phyloP scores from a whole-genome alignment of 1,284 basidiomycete genomes.

The Tranzscheliella williamsii region DNA sequence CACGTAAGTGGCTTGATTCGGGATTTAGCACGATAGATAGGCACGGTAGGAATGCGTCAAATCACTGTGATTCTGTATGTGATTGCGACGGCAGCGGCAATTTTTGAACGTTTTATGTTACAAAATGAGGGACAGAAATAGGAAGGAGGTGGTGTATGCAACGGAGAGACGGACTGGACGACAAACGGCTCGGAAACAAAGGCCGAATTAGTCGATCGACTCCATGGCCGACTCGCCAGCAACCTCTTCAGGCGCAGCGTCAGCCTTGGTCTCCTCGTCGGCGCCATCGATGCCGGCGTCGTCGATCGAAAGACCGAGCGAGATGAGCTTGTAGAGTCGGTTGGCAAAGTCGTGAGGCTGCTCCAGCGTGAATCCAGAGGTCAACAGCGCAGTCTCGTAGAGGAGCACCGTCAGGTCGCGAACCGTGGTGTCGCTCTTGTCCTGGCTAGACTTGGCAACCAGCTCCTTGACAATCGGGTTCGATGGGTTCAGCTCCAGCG shows the following conservation, averaged over 20 bases:
- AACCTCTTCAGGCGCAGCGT: conserved; percentile 42
- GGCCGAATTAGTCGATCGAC: conserved; percentile 59
- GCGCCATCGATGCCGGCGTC: conserved; percentile 43
- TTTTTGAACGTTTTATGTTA: no score
- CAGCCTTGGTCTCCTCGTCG: conserved; percentile 30
- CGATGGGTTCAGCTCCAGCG: conserved; percentile 91
- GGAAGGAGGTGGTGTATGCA: no score
- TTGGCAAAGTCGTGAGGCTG: conserved; percentile 92
- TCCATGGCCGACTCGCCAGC: conserved; percentile 60
- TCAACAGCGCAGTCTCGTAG: conserved; percentile 90
- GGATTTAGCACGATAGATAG: no score
- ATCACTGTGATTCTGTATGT: no score
- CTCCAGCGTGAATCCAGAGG: conserved; percentile 80
- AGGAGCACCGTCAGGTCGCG: conserved; percentile 92
- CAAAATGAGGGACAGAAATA: no score
- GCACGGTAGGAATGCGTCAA: no score
- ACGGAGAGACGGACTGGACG: no score
- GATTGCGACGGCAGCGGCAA: no score
- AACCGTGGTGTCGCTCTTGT: conserved; percentile 93
- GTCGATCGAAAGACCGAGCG: conserved; percentile 68
- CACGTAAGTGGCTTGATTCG: no score
- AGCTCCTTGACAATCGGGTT: conserved; percentile 97
- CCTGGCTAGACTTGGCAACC: conserved; percentile 88
- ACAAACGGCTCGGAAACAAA: no score
- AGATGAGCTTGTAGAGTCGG: conserved; percentile 97